Evolutionary conservation across 2,329 filamentous ascomycete genomes (phyloP), one percentile per base, ranked within the genome.

Genomic region (Pseudophaeomoniella oleicola): DNA sequence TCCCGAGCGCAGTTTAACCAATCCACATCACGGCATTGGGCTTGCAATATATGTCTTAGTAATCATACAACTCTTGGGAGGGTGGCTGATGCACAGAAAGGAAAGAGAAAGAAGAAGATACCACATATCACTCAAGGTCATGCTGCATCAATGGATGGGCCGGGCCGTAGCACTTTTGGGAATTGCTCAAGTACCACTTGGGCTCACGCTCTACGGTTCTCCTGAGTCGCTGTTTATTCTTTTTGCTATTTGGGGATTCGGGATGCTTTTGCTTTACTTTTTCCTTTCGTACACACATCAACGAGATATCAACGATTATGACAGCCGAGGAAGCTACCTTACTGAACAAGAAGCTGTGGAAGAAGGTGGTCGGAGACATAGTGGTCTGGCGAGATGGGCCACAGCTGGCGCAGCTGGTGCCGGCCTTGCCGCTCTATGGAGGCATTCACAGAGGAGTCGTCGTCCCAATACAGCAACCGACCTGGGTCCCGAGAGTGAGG

Each of bases 151-250:
- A 53, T 94, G 90, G 85, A 61, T 82, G 13, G 90, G 90, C 13
- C 70, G 87, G 39, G 63, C 72, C 1, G 75, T 88, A 48, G 80
- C 82, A 2, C 59, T 96, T 13, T 65, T 98, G 3, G 90, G 84
- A 1, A 77, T 96, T 45, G 71, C 78, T 3, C 90, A 98, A 54
- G 75, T 98, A 9, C 81, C 90, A 0, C 67, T 98, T 1, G 90
- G 90, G 0, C 66, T 98, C 33, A 87, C 87, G 0, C 67, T 98
- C 1, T 98, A 94, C 50, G 90, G 90, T 4, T 94, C 87, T 18
- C 88, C 90, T 4, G 75, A 80, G 50, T 73, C 71, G 27, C 69
- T 87, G 3, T 98, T 96, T 55, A 76, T 98, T 36, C 64, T 96
- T 3, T 98, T 81, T 51, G 71, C 87, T 0, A 44, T 96, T 1